phyloP scores from a whole-genome alignment of 371 early-diverging fungal species.

The Chytridiales sp. region DNA sequence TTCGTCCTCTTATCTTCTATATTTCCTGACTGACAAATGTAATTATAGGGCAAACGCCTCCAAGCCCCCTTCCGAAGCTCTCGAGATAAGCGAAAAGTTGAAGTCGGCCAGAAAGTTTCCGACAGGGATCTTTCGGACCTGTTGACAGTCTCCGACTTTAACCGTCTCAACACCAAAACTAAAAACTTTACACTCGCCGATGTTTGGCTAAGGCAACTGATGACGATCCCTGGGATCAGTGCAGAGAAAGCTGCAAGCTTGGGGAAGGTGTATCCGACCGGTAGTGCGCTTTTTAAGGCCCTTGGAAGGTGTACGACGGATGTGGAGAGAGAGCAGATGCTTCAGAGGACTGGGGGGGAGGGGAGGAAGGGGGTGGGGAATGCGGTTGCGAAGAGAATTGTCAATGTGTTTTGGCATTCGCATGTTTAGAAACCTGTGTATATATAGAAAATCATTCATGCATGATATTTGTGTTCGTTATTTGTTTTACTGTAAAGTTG shows the following conservation, averaged over 20 bases:
- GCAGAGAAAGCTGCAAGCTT: slow-evolving; percentile 78
- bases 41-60: no score
- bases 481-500: no score
- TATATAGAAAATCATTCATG: no score
- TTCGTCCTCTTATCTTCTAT: neutral
- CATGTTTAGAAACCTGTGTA: no score
- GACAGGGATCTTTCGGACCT: slow-evolving; percentile 44
- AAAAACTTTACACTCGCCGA: slow-evolving; percentile 65
- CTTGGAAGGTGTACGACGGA: slow-evolving; percentile 17
- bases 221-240: slow-evolving; percentile 78
- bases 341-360: slow-evolving; percentile 25
- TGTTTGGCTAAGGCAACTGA: slow-evolving; percentile 74
- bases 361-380: slow-evolving; percentile 31
- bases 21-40: no score
- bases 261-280: slow-evolving; percentile 68
- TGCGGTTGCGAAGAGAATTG: slow-evolving; percentile 28
- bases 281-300: slow-evolving; percentile 38
- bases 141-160: slow-evolving; percentile 42
- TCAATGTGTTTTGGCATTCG: slow-evolving; percentile 30
- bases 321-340: slow-evolving; percentile 23
- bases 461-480: no score
- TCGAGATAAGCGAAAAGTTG: no score
- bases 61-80: no score
- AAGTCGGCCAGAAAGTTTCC: neutral
- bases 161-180: slow-evolving; percentile 67